Percentiles rank a stretch among this genome's conserved stretches.
These are phyloP conservation scores for Combretum micranthum DNA, from an alignment of 345 rosid genomes.

Conservation along the genomic window DNA sequence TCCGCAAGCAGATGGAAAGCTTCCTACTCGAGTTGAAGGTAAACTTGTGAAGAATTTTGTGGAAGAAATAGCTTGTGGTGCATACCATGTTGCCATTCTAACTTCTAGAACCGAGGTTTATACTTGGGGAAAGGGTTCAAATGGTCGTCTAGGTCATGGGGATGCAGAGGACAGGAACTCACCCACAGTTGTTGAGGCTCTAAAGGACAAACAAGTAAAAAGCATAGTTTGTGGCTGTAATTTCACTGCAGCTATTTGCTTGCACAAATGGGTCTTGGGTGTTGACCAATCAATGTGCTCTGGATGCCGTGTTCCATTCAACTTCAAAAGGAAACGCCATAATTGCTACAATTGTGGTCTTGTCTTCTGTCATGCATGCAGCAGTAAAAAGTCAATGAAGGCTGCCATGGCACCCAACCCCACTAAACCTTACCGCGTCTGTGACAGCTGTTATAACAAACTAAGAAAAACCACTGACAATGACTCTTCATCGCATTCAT, in stretches of 20 bases:
- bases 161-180: slow-evolving; percentile 55
- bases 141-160: slow-evolving; percentile 74
- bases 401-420: slow-evolving; percentile 84
- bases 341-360: slow-evolving; percentile 79
- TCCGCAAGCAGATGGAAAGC: slow-evolving; percentile 60
- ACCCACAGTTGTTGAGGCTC: slow-evolving; percentile 54
- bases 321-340: slow-evolving; percentile 70
- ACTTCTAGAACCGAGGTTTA: slow-evolving; percentile 77
- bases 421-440: slow-evolving; percentile 61
- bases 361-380: slow-evolving; percentile 66
- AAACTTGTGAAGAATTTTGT: slow-evolving; percentile 54
- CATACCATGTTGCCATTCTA: slow-evolving; percentile 65
- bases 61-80: slow-evolving; percentile 77
- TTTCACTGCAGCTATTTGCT: slow-evolving; percentile 73
- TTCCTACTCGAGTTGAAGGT: slow-evolving; percentile 58
- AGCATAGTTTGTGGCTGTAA: slow-evolving; percentile 62
- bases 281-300: slow-evolving; percentile 76
- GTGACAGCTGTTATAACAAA: slow-evolving; percentile 58
- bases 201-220: slow-evolving; percentile 70
- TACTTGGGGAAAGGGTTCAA: slow-evolving; percentile 83
- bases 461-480: slow-evolving; percentile 49
- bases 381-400: slow-evolving; percentile 58
- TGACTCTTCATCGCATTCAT: slow-evolving; percentile 38
- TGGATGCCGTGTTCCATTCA: slow-evolving; percentile 60
- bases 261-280: slow-evolving; percentile 70